Evolutionary conservation across 306 rosid species (phyloP).

Genomic region (Citrullus colocynthis): DNA sequence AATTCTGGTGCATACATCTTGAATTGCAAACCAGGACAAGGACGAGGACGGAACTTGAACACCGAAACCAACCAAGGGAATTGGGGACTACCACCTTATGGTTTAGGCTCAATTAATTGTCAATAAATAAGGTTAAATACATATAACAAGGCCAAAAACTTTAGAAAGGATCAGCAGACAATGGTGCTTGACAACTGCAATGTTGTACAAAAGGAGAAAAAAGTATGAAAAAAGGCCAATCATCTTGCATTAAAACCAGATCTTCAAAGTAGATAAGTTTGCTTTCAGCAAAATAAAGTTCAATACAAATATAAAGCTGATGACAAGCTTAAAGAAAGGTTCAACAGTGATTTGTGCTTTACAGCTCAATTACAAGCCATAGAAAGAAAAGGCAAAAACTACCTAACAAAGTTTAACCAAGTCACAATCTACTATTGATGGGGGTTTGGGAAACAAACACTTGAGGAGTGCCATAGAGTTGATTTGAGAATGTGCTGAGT

Average conservation of each 20-base stretch:
- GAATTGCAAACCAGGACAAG: neutral
- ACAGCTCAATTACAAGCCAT: conserved; percentile 4
- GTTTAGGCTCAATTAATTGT: neutral
- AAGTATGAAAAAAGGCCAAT: neutral
- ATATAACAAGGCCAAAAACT: neutral
- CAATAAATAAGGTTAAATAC: neutral
- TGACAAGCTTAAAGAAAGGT: neutral
- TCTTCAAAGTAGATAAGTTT: neutral
- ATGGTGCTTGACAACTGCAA: neutral
- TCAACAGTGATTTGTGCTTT: neutral
- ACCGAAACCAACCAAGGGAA: neutral
- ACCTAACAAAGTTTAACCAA: neutral
- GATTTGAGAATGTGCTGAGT: conserved; percentile 7
- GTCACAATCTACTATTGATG: neutral
- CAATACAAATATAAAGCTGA: neutral
- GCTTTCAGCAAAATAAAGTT: neutral
- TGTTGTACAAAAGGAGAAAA: neutral
- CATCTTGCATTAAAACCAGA: conserved; percentile 1
- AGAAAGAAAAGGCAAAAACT: neutral
- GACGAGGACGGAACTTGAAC: neutral
- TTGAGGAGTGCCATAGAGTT: neutral
- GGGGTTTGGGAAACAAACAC: neutral
- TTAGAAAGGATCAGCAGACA: neutral
- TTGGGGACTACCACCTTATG: neutral
- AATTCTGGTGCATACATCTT: neutral